phyloP scores from a whole-genome alignment of 768 basidiomycete genomes.

The Mycena latifolia region DNA sequence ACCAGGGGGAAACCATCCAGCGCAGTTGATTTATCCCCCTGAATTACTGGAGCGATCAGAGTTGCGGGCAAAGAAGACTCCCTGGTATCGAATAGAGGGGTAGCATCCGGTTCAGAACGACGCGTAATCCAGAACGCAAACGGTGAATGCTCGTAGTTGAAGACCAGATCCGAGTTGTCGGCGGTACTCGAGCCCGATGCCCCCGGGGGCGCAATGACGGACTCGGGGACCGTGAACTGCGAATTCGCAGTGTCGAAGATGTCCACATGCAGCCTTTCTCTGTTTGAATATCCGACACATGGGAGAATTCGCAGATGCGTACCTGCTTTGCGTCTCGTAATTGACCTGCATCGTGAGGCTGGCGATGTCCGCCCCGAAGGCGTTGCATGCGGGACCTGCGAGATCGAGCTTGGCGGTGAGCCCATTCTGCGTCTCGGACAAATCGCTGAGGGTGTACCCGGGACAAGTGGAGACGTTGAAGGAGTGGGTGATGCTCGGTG shows the following conservation, averaged over 20 bases:
- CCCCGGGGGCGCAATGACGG: slow-evolving; percentile 44
- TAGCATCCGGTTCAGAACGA: slow-evolving; percentile 65
- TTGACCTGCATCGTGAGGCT: slow-evolving; percentile 73
- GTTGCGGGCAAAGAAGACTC: slow-evolving; percentile 69
- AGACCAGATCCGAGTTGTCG: slow-evolving; percentile 69
- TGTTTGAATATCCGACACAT: slow-evolving; percentile 22
- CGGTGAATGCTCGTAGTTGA: slow-evolving; percentile 73
- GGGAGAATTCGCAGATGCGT: slow-evolving; percentile 18
- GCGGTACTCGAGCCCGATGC: slow-evolving; percentile 39
- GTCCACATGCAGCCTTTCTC: slow-evolving; percentile 71
- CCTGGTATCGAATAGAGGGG: slow-evolving; percentile 80
- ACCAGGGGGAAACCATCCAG: too few relatives aligned
- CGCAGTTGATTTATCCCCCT: slow-evolving; percentile 64
- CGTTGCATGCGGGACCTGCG: slow-evolving; percentile 71
- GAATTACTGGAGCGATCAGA: slow-evolving; percentile 64
- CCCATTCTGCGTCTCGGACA: slow-evolving; percentile 61
- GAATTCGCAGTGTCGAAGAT: slow-evolving; percentile 69
- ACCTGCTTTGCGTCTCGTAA: slow-evolving; percentile 71
- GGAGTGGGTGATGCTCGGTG: slow-evolving; percentile 26
- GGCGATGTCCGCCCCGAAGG: slow-evolving; percentile 70
- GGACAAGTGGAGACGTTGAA: slow-evolving; percentile 24
- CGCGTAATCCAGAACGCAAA: slow-evolving; percentile 89
- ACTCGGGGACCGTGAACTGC: slow-evolving; percentile 77
- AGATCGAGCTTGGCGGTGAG: slow-evolving; percentile 67
- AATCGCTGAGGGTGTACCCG: slow-evolving; percentile 68